A percentile compares a stretch with the other conserved stretches of the same genome.
Conservation (phyloP, 2,329 filamentous ascomycete genomes). For the Sclerotinia spermophila region DNA sequence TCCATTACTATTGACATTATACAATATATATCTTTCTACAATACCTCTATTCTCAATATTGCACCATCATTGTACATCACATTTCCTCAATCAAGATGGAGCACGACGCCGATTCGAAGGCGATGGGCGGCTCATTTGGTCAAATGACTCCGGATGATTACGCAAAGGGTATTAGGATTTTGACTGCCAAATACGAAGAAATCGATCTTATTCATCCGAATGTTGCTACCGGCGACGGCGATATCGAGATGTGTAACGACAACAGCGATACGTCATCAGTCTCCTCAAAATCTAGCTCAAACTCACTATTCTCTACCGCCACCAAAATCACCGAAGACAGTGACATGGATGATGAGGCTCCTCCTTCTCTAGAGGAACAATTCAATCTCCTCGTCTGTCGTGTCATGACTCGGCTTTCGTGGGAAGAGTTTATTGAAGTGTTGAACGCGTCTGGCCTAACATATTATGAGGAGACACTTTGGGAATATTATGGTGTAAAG, state of each 20-base stretch:
- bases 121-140: no score
- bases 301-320: no score
- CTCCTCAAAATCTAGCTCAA: background rate
- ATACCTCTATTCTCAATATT: no score
- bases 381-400: no score
- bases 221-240: no score
- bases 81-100: no score
- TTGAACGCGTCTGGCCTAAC: background rate
- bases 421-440: background rate
- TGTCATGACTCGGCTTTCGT: background rate
- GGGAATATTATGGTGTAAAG: no score
- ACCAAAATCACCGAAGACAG: background rate
- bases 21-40: no score
- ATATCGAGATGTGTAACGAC: background rate
- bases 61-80: no score
- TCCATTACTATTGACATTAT: no score
- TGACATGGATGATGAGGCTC: background rate
- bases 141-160: no score
- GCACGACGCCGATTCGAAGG: no score
- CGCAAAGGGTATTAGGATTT: background rate
- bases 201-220: background rate
- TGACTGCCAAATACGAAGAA: background rate
- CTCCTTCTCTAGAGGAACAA: background rate
- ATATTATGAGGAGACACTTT: background rate
- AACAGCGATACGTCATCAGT: background rate